phyloP scores from a whole-genome alignment of 768 basidiomycete genomes.

The Collybia sp. region DNA sequence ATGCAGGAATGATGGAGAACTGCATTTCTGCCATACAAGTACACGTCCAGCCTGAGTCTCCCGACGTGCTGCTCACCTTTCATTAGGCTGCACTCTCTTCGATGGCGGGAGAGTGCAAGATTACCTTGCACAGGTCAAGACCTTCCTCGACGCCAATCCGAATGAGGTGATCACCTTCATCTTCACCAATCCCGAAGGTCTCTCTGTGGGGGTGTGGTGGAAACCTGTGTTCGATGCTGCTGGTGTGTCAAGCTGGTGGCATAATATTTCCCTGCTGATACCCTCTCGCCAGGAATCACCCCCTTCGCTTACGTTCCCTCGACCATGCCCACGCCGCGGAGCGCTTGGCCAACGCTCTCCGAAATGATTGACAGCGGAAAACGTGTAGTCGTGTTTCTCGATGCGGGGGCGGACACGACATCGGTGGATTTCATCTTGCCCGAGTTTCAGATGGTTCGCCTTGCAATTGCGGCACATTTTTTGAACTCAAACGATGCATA shows the following conservation, averaged over 20 bases:
- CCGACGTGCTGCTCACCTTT: too few species aligned
- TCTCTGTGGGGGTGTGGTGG: slow-evolving; percentile 43
- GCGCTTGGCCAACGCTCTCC: slow-evolving; percentile 62
- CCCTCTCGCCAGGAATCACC: slow-evolving; percentile 41
- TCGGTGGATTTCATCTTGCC: slow-evolving; percentile 55
- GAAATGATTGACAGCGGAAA: too few species aligned
- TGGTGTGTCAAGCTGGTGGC: slow-evolving; percentile 32
- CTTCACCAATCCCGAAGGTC: slow-evolving; percentile 62
- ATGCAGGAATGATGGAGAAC: too few species aligned
- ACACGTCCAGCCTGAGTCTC: too few species aligned
- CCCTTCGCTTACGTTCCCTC: slow-evolving; percentile 49
- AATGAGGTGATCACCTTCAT: slow-evolving; percentile 63
- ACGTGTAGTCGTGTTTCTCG: slow-evolving; percentile 65
- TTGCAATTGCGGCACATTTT: background rate
- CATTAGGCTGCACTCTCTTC: too few species aligned
- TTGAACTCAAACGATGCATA: slow-evolving; percentile 10
- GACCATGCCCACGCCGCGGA: slow-evolving; percentile 32
- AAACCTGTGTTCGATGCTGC: slow-evolving; percentile 46
- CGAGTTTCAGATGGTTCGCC: slow-evolving; percentile 47
- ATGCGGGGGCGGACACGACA: slow-evolving; percentile 46
- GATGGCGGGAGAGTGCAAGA: slow-evolving; percentile 46
- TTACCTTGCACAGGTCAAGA: slow-evolving; percentile 49
- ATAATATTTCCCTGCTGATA: too few species aligned
- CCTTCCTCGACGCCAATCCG: slow-evolving; percentile 55
- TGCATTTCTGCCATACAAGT: too few species aligned